Base-by-base conservation (phyloP, 1,284 basidiomycete species). In the Apiotrichum laibachii region DNA sequence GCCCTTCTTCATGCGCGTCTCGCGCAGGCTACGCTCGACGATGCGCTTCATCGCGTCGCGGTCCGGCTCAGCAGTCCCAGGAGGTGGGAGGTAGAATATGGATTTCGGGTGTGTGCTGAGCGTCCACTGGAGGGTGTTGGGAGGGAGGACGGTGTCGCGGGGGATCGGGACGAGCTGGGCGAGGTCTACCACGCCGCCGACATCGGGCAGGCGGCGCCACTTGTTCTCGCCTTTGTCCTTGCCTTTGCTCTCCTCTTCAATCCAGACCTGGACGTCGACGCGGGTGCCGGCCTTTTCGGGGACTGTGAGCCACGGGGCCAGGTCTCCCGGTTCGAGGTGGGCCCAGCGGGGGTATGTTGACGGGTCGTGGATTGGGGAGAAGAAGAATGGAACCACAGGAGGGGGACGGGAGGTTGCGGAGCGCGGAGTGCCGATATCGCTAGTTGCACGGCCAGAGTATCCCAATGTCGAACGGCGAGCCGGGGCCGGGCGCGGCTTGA, bases 1-100 rank as follows among this genome's bases (percentile, higher is more conserved):
- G 12, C 77, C 75, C 48, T 72, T 70, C 63, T 75, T 73, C 77
- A 78, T 78, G 39, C 71, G 64, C 10, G 76, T 78, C 56, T 80
- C 77, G 33, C 75, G 59, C 63, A 77, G 51, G 47, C 73, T 77
- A 13, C 73, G 63, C 59, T 76, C 71, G 46, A 78, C 65, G 10
- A 66, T 60, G 5, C 66, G 65, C 19, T 56, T 48, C 46, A 65
- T 42, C 7, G 37, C 52, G 8, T 62, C 57, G 1, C 46, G 45
- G 8, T 22, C 50, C 18, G 46, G 46, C 26, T n/a, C 42, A 15
- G 39, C 37, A 13, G 42, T 43, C 0, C 56, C 43, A 21, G 49
- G 12, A 2, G 54, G 19, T 0, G 68, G 66, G 15, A 73, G 31
- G 56, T 68, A 72, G 50, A 67, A 76, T 11, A 65, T 43, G 5